These are phyloP conservation scores for Bombardia bombarda DNA, from an alignment of 495 filamentous ascomycete species.

Conservation along the genomic window DNA sequence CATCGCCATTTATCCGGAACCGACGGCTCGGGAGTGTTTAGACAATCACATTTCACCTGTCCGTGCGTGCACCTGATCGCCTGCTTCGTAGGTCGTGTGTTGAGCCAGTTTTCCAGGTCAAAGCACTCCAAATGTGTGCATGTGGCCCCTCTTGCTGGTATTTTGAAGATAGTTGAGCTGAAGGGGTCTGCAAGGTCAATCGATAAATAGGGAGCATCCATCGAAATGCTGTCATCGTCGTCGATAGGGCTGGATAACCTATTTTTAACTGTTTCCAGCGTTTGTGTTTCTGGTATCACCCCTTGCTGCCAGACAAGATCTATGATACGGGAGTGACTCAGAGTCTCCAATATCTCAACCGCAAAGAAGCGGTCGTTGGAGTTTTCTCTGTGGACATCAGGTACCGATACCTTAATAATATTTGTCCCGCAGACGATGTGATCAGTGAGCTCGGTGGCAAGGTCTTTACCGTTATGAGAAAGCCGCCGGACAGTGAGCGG, in stretches of 20 bases:
- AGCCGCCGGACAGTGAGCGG: conserved; percentile 55
- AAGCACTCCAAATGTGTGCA: conserved; percentile 76
- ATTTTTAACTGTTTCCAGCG: conserved; percentile 40
- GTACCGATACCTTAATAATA: conserved; percentile 44
- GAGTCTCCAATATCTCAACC: conserved; percentile 53
- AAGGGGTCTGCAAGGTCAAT: conserved; percentile 75
- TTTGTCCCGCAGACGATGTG: conserved; percentile 49
- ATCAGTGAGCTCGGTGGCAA: conserved; percentile 64
- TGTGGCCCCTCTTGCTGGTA: conserved; percentile 55
- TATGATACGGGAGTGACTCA: conserved; percentile 42
- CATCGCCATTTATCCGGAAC: conserved; percentile 74
- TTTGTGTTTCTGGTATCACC: conserved; percentile 26
- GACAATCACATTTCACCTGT: conserved; percentile 20
- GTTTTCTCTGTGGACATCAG: conserved; percentile 30
- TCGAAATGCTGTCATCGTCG: conserved; percentile 63
- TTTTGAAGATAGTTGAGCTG: conserved; percentile 55
- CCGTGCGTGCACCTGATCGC: conserved; percentile 25
- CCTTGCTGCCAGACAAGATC: conserved; percentile 25
- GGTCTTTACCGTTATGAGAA: conserved; percentile 61
- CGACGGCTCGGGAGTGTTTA: conserved; percentile 33
- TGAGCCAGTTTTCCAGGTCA: conserved; percentile 74
- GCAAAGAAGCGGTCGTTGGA: conserved; percentile 44
- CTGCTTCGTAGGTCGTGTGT: conserved; percentile 45
- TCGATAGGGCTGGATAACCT: conserved; percentile 32
- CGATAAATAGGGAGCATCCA: conserved; percentile 54